A percentile compares a stretch with the other conserved stretches of the same genome.
These are phyloP conservation scores for Clarireedia hainanense DNA, from an alignment of 2,329 filamentous ascomycete species.

Conservation along the genomic window DNA sequence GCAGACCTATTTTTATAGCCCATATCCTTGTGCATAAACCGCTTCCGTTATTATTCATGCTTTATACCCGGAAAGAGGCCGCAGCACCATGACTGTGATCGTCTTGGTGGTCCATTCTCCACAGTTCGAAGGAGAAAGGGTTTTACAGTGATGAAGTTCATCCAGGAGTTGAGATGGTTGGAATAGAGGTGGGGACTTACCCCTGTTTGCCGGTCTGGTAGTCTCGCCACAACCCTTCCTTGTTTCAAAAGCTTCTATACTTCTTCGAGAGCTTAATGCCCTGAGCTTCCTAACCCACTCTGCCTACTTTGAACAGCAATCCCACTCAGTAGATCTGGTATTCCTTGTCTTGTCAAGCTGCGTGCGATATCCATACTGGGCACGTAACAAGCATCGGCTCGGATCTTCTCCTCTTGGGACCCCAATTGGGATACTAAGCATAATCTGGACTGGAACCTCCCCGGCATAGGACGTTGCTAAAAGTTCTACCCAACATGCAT, in stretches of 20 bases:
- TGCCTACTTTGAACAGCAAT: constrained; percentile 3
- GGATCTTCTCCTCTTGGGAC: constrained; percentile 18
- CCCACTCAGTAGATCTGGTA: not conserved
- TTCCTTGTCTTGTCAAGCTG: not conserved
- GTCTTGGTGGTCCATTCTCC: constrained; percentile 1
- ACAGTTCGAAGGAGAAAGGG: constrained; percentile 1
- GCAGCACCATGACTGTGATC: constrained; percentile 1
- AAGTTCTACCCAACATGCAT: constrained; percentile 8
- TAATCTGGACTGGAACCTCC: constrained; percentile 19
- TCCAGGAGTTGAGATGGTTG: constrained; percentile 10
- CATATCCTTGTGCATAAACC: constrained; percentile 10
- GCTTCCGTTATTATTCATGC: constrained; percentile 9
- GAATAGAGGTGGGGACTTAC: not conserved
- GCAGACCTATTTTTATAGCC: constrained; percentile 7
- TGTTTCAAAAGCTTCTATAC: constrained; percentile 24
- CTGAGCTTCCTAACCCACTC: constrained; percentile 8
- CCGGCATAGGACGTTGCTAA: constrained; percentile 16
- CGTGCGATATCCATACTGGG: constrained; percentile 2
- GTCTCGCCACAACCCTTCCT: constrained; percentile 6
- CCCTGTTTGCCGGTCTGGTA: constrained; percentile 2
- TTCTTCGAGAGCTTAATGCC: constrained; percentile 20
- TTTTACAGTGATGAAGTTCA: constrained; percentile 6
- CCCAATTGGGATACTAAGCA: constrained; percentile 15
- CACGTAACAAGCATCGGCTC: constrained; percentile 15
- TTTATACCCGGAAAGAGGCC: constrained; percentile 6